Evolutionary conservation across 495 filamentous ascomycete species (phyloP).

Genomic region (Neurospora sp.): DNA sequence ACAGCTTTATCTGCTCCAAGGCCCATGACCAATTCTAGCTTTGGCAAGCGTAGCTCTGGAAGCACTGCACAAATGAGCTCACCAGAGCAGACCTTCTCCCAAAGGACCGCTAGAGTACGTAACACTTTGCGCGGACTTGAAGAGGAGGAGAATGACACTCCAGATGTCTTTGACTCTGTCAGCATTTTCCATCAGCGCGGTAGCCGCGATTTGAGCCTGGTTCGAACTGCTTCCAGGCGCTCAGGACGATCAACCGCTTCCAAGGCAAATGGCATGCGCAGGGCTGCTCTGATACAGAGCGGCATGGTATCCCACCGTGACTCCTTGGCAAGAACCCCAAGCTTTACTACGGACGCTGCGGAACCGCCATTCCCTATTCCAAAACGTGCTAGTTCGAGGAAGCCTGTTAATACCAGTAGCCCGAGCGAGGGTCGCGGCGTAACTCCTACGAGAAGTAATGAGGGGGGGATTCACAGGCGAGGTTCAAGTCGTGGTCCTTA

Average conservation of each 20-base stretch:
- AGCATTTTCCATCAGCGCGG: constrained; percentile 15
- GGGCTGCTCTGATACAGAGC: constrained; percentile 64
- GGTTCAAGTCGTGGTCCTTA: constrained; percentile 32
- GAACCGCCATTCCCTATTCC: constrained; percentile 87
- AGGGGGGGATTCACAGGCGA: constrained; percentile 30
- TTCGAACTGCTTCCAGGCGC: constrained; percentile 21
- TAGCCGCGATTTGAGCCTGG: constrained; percentile 18
- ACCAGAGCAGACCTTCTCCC: constrained; percentile 22
- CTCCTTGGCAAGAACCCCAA: constrained; percentile 64
- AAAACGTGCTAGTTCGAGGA: constrained; percentile 75
- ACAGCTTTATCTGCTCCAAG: constrained; percentile 55
- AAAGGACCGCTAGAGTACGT: constrained; percentile 9
- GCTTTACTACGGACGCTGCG: constrained; percentile 48
- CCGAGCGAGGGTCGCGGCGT: constrained; percentile 58
- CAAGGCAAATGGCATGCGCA: constrained; percentile 38
- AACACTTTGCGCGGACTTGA: constrained; percentile 17
- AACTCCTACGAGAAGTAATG: constrained; percentile 55
- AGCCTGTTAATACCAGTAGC: constrained; percentile 53
- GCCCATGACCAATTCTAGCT: constrained; percentile 23
- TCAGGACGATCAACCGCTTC: constrained; percentile 21
- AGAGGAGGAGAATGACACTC: not conserved
- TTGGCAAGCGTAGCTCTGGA: constrained; percentile 26
- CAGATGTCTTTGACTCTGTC: constrained; percentile 19
- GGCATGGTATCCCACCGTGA: constrained; percentile 54
- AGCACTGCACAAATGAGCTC: constrained; percentile 12